Base-by-base conservation (phyloP, 1,284 basidiomycete genomes). In the Spongispora temasekensis region DNA sequence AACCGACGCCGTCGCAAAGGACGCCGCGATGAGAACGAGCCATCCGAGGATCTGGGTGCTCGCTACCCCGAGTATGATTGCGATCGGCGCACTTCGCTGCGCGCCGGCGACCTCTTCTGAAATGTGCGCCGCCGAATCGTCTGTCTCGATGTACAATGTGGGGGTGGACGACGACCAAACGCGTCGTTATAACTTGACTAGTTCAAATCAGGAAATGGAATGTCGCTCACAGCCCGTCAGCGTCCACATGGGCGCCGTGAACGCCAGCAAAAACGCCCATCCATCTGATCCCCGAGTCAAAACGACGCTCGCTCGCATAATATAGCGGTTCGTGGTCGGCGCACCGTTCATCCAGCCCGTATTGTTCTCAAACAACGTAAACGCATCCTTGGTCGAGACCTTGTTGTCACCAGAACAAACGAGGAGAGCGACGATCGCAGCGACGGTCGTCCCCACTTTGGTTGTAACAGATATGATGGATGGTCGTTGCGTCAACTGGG, bases 61-160 rank as follows among this genome's bases (percentile, higher is more conserved):
- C n/a, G 78, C 79, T 17, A 89, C 87, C 32, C 85, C 84, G 34
- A 85, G 75, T 30, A 92, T 78, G 67, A 94, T 93, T 3, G 92
- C 91, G 56, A 91, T 83, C 1, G 92, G 92, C 2, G 90, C 89
- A 21, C 86, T 85, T 55, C 79, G 78, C 13, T 83, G 81, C 4
- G 90, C 90, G 42, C 86, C 85, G 6, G 87, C 75, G 0, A 86
- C 84, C 72, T 92, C 90, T 75, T 92, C 90, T 13, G 87, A 82
- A 53, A 92, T 87, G 67, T 91, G 89, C n/a, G 88, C 88, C 3
- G 90, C 88, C 30, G 89, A 89, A 67, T 92, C 90, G 65, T 90
- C 88, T 89, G 63, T 31, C 44, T n/a, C n/a, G n/a, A n/a, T n/a
- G n/a, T n/a, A n/a, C n/a, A n/a, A 48, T 48, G 4, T 27, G 17